Conservation (phyloP, 139 green algal genomes). For the Chlorella sp. region DNA sequence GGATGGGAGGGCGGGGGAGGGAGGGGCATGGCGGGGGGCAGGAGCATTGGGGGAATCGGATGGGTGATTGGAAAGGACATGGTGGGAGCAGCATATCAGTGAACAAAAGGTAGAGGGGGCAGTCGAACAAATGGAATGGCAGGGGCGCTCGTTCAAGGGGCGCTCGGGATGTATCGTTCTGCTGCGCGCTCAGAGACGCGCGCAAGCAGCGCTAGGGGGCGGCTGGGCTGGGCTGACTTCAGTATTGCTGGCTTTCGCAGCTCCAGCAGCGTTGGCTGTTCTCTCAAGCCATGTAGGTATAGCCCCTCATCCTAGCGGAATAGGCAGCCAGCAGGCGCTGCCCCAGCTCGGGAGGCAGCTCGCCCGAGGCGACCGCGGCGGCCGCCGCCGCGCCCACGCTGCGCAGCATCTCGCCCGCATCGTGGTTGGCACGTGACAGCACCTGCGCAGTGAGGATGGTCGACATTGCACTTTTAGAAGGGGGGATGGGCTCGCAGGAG, state of each 20-base stretch:
- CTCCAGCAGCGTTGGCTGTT: too few species aligned
- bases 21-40: too few species aligned
- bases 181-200: not conserved
- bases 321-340: slow-evolving; percentile 26
- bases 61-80: too few species aligned
- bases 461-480: not conserved
- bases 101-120: too few species aligned
- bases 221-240: too few species aligned
- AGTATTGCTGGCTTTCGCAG: not conserved
- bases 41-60: too few species aligned
- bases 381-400: not conserved
- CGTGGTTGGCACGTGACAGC: slow-evolving; percentile 42
- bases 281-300: slow-evolving; percentile 17
- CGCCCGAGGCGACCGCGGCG: not conserved
- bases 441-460: slow-evolving; percentile 32
- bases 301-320: slow-evolving; percentile 21
- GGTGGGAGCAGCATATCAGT: too few species aligned
- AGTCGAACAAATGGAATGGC: too few species aligned
- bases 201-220: not conserved
- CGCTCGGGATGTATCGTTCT: too few species aligned
- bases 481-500: not conserved
- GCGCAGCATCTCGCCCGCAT: slow-evolving; percentile 26
- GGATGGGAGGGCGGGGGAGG: too few species aligned
- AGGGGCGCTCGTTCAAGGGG: too few species aligned
- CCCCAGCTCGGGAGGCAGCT: not conserved